Percentiles rank a stretch among this genome's conserved stretches.
phyloP scores from a whole-genome alignment of 2,329 filamentous ascomycete genomes.

The Sclerotinia subarctica region DNA sequence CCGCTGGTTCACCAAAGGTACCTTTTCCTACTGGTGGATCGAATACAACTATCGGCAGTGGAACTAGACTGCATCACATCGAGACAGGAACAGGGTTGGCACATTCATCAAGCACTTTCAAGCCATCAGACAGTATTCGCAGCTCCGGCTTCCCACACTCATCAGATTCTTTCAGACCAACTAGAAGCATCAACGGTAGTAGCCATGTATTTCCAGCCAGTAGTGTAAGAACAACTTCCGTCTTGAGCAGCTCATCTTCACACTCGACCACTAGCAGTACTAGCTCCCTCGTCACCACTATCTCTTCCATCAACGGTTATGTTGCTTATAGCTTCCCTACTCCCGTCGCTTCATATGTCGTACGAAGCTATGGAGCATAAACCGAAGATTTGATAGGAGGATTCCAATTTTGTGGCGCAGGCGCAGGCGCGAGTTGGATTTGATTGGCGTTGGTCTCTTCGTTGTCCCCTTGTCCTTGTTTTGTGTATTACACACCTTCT shows the following conservation, averaged over 20 bases:
- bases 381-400: background rate
- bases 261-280: background rate
- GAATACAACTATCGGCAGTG: background rate
- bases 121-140: background rate
- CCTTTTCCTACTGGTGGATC: constrained; percentile 11
- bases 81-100: background rate
- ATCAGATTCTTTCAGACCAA: constrained; percentile 1
- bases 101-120: background rate
- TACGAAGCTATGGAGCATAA: constrained; percentile 1
- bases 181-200: background rate
- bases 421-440: background rate
- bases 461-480: constrained; percentile 10
- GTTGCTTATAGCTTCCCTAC: constrained; percentile 13
- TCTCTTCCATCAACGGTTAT: constrained; percentile 4
- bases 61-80: background rate
- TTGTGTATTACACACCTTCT: constrained; percentile 1
- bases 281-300: constrained; percentile 8
- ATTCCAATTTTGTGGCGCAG: background rate
- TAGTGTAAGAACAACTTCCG: too few relatives aligned
- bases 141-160: background rate
- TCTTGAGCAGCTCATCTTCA: background rate
- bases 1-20: constrained; percentile 1
- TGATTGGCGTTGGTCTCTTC: background rate
- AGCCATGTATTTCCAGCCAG: background rate
- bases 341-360: constrained; percentile 13